These are phyloP conservation scores for Podaxis pistillaris DNA, from an alignment of 768 basidiomycete genomes.

Conservation along the genomic window DNA sequence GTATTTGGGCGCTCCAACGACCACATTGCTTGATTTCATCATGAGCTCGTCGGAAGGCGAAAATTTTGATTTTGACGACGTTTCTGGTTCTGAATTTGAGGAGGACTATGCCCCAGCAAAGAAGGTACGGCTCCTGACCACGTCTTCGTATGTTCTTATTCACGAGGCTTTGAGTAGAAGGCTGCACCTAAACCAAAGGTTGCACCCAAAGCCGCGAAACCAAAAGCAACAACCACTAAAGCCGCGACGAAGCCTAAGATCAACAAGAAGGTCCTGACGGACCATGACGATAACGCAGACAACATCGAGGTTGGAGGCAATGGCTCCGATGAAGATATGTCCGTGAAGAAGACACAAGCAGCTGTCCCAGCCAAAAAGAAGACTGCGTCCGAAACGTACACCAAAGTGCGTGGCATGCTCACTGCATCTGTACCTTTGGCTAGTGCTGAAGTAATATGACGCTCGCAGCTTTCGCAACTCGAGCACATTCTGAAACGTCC, in stretches of 20 bases:
- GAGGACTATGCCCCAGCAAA: constrained; percentile 67
- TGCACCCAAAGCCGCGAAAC: constrained; percentile 8
- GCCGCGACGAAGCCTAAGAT: constrained; percentile 4
- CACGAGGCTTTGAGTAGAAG: constrained; percentile 27
- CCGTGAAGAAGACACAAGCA: constrained; percentile 7
- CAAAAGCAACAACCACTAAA: neutral
- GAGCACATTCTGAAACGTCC: constrained; percentile 93
- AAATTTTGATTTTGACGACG: constrained; percentile 57
- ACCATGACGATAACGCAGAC: constrained; percentile 64
- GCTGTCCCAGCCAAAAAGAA: constrained; percentile 59
- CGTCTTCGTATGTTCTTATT: neutral
- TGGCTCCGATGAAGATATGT: constrained; percentile 16
- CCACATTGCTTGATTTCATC: constrained; percentile 8
- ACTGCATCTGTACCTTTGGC: neutral
- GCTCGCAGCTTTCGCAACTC: constrained; percentile 79
- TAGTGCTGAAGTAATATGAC: neutral
- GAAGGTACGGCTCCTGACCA: constrained; percentile 36
- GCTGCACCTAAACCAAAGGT: constrained; percentile 35
- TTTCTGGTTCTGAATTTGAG: constrained; percentile 58
- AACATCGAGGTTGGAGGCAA: constrained; percentile 41
- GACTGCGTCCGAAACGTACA: constrained; percentile 87
- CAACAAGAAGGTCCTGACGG: constrained; percentile 35
- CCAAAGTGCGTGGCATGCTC: constrained; percentile 56
- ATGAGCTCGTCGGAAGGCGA: constrained; percentile 81
- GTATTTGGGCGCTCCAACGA: neutral